Evolutionary conservation across 2,329 filamentous ascomycete genomes (phyloP).

Genomic region (Acarospora socialis): DNA sequence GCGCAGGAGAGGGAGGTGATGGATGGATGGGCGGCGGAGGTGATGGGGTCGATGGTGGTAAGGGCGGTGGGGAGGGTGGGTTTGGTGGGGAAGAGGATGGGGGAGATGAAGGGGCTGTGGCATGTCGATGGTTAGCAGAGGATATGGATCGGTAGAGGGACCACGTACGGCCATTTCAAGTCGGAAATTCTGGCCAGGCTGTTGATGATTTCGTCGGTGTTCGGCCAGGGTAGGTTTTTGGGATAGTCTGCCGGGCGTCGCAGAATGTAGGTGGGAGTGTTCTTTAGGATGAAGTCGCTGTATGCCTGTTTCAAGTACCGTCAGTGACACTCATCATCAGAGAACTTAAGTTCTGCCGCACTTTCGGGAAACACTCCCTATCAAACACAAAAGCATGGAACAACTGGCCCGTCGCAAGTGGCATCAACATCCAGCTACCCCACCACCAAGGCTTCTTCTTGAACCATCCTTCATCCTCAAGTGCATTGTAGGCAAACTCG

Average conservation of each 20-base stretch:
- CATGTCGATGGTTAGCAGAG: slow-evolving; percentile 14
- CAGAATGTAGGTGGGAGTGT: slow-evolving; percentile 69
- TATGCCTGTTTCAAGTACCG: slow-evolving; percentile 36
- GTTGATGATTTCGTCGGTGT: slow-evolving; percentile 60
- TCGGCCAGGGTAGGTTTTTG: slow-evolving; percentile 55
- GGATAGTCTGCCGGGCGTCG: slow-evolving; percentile 55
- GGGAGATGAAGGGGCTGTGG: slow-evolving; percentile 58
- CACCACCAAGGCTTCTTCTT: slow-evolving; percentile 67
- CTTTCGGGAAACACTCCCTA: slow-evolving; percentile 54
- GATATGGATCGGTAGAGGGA: slow-evolving; percentile 1
- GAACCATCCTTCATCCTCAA: slow-evolving; percentile 55
- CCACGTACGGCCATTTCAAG: slow-evolving; percentile 65
- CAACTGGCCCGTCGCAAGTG: slow-evolving; percentile 60
- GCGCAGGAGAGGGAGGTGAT: slow-evolving; percentile 80
- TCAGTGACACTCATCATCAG: neutral
- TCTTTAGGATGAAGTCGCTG: slow-evolving; percentile 50
- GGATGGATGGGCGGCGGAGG: slow-evolving; percentile 70
- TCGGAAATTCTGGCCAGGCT: slow-evolving; percentile 68
- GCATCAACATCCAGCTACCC: slow-evolving; percentile 71
- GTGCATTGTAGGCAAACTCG: slow-evolving; percentile 74
- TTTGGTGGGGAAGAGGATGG: slow-evolving; percentile 68
- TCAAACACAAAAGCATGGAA: slow-evolving; percentile 66
- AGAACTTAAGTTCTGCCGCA: slow-evolving; percentile 20
- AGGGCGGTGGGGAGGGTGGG: slow-evolving; percentile 50
- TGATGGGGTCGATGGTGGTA: slow-evolving; percentile 58